phyloP scores from a whole-genome alignment of 495 filamentous ascomycete genomes.

The Talaromyces proteolyticus region DNA sequence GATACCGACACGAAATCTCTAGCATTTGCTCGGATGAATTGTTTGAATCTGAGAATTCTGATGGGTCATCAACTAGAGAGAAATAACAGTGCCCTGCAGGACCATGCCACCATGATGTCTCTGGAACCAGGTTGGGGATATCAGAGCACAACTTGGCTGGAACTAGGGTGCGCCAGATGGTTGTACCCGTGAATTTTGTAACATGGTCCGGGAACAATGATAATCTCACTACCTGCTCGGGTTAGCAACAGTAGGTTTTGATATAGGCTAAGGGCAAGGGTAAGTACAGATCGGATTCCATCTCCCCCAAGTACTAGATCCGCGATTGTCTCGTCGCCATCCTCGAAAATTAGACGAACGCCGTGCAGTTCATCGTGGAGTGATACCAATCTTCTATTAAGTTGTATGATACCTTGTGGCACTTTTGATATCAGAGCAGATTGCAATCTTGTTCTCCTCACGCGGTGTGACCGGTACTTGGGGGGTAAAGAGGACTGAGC shows the following conservation, averaged over 20 bases:
- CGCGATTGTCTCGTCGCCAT: conserved; percentile 25
- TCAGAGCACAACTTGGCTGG: conserved; percentile 14
- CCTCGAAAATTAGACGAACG: conserved; percentile 21
- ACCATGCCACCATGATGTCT: conserved; percentile 42
- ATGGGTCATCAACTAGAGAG: conserved; percentile 32
- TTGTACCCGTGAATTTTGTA: conserved; percentile 13
- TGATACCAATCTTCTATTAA: conserved; percentile 28
- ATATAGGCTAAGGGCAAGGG: background rate
- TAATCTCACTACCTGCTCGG: background rate
- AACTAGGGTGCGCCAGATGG: conserved; percentile 31
- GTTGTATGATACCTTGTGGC: conserved; percentile 27
- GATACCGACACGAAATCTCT: conserved; percentile 1
- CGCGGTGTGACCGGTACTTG: conserved; percentile 11
- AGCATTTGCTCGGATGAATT: background rate
- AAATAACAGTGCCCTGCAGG: conserved; percentile 36
- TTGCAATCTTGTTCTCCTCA: conserved; percentile 34
- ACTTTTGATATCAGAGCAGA: conserved; percentile 30
- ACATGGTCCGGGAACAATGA: background rate
- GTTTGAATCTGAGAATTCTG: background rate
- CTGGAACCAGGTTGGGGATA: conserved; percentile 27
- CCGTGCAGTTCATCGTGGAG: conserved; percentile 21
- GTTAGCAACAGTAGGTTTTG: conserved; percentile 17
- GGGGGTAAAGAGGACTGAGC: background rate
- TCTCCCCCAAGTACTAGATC: conserved; percentile 49
- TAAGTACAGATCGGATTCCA: conserved; percentile 42